These are phyloP conservation scores for Furculomyces boomerangus DNA, from an alignment of 371 early-diverging fungal genomes.

Conservation along the genomic window DNA sequence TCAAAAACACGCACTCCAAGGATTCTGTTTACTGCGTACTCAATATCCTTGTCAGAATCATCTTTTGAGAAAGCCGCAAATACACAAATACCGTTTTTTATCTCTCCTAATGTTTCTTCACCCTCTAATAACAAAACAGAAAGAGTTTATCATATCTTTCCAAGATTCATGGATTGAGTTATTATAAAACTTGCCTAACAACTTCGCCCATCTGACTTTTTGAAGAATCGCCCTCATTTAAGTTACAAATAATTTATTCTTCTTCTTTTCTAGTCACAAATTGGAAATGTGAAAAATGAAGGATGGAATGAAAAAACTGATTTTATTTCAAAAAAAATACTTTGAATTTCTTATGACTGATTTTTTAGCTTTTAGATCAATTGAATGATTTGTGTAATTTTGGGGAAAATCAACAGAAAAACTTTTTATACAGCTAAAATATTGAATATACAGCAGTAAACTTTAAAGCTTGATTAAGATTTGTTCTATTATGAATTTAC, in stretches of 20 bases:
- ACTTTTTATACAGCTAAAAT: too few species aligned
- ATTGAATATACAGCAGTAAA: too few species aligned
- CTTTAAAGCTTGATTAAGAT: too few species aligned
- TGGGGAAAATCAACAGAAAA: too few species aligned
- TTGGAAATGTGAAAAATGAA: too few species aligned
- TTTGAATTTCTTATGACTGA: too few species aligned
- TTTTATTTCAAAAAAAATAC: too few species aligned
- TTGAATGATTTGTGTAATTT: too few species aligned
- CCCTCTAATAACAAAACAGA: background rate
- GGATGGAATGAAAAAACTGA: too few species aligned
- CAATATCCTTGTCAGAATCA: constrained; percentile 54
- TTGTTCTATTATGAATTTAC: too few species aligned
- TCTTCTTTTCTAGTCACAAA: background rate
- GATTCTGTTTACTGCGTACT: constrained; percentile 40
- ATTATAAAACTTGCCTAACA: constrained; percentile 13
- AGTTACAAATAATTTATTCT: background rate
- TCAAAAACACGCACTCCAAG: constrained; percentile 59
- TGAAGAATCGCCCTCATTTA: constrained; percentile 30
- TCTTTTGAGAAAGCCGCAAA: constrained; percentile 51
- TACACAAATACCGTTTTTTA: constrained; percentile 54
- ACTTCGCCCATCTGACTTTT: constrained; percentile 29
- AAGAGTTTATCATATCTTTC: background rate
- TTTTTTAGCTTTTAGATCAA: too few species aligned
- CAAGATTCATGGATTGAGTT: background rate
- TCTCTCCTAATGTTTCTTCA: constrained; percentile 30